A percentile compares a stretch with the other conserved stretches of the same genome.
phyloP scores from a whole-genome alignment of 768 basidiomycete genomes.

The Termitomyces sp. region DNA sequence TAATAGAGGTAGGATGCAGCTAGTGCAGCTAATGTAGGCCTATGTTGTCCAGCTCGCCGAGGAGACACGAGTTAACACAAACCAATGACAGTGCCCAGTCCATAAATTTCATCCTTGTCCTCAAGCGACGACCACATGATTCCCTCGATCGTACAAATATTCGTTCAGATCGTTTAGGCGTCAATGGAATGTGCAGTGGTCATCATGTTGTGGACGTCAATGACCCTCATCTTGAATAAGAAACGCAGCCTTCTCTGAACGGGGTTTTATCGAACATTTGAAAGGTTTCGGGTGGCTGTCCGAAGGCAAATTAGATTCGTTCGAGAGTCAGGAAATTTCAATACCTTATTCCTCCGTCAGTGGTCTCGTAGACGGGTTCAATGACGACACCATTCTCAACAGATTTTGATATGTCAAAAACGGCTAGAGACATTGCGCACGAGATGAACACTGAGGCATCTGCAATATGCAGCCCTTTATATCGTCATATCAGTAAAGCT shows the following conservation, averaged over 20 bases:
- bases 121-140: not conserved
- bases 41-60: not conserved
- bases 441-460: slow-evolving; percentile 51
- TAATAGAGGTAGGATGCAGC: not conserved
- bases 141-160: not conserved
- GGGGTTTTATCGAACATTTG: not conserved
- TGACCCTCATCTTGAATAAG: not conserved
- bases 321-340: not conserved
- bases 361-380: slow-evolving; percentile 52
- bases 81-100: not conserved
- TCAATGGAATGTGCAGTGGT: too few relatives aligned
- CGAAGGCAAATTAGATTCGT: not conserved
- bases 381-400: slow-evolving; percentile 41
- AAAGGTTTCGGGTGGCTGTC: not conserved
- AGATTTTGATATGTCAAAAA: slow-evolving; percentile 45
- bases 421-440: slow-evolving; percentile 48
- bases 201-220: too few relatives aligned
- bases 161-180: too few relatives aligned
- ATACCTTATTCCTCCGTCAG: slow-evolving; percentile 63
- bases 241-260: not conserved
- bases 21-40: not conserved
- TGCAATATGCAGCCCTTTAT: slow-evolving; percentile 47
- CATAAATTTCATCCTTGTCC: not conserved
- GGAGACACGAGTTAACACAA: not conserved
- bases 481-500: slow-evolving; percentile 1